Evolutionary conservation across 768 basidiomycete genomes (phyloP), one percentile per base, ranked within the genome.

Genomic region (Trametes elegans): DNA sequence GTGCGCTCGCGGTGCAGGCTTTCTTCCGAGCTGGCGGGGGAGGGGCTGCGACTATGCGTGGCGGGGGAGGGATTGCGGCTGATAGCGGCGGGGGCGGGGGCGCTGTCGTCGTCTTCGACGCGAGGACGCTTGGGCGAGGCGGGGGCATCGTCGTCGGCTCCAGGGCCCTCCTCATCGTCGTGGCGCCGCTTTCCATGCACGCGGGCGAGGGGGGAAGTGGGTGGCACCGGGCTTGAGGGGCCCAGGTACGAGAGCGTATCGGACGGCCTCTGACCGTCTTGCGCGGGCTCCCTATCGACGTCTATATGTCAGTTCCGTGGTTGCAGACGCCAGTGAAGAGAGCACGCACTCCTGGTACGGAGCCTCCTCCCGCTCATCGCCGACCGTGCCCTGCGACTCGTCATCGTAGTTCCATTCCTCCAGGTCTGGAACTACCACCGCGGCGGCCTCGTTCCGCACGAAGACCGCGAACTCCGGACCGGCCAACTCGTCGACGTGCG

Each of bases 191-290:
- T 46, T 2, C 28, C 44, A 27, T 43, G 48, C 1, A 31, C 41
- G 35, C 16, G 6, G 3, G 48, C 38, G 2, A 42, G 19, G 13
- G 55, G 49, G 16, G 56, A 53, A 13, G 49, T 58, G 2, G 29
- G 38, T 19, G 56, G 43, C 8, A n/a, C n/a, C n/a, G 41, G 41
- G 34, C 55, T 56, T 8, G 55, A 44, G 7, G 28, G 41, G 10
- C 49, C 45, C 24, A 29, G 9, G 31, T 51, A 48, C 6, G 53
- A 55, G 9, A 53, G 24, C 14, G 27, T 38, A 14, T 53, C 51
- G 6, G 51, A 53, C 11, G 34, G 51, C 4, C 41, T 40, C 7
- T 13, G 19, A 16, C 11, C 24, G 8, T 32, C 46, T n/a, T 13
- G 21, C 18, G 23, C 16, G 2, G 13, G 40, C 47, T 29, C 32